A percentile compares a stretch with the other conserved stretches of the same genome.
These are phyloP conservation scores for Medicago ruthenica DNA, from an alignment of 306 rosid species.

Conservation along the genomic window DNA sequence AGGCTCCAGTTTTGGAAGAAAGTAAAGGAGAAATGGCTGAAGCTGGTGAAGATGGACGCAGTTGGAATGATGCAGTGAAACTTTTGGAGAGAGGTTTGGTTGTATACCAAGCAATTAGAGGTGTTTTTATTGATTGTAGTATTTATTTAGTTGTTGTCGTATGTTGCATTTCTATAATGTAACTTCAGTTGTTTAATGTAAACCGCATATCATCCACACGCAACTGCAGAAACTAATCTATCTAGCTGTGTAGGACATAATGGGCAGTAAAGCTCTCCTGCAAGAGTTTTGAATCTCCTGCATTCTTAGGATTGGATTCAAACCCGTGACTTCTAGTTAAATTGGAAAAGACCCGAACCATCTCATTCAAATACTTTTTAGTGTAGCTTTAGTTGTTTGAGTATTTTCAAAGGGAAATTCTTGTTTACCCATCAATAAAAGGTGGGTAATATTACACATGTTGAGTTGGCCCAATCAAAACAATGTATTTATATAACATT, in stretches of 20 bases:
- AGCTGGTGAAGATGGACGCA: conserved; percentile 44
- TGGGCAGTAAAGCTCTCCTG: not conserved
- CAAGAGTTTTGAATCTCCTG: not conserved
- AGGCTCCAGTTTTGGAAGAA: conserved; percentile 44
- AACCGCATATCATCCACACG: not conserved
- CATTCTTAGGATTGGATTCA: not conserved
- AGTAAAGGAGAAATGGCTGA: conserved; percentile 43
- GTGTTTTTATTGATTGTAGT: conserved; percentile 77
- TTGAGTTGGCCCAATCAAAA: no score
- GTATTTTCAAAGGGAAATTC: no score
- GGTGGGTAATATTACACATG: no score
- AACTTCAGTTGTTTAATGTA: conserved; percentile 17
- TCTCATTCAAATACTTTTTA: not conserved
- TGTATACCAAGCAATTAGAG: conserved; percentile 74
- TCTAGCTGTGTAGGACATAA: not conserved
- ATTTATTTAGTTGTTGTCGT: conserved; percentile 74
- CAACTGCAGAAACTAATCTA: not conserved
- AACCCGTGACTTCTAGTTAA: not conserved
- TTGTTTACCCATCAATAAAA: no score
- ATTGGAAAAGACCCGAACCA: not conserved
- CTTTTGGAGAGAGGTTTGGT: conserved; percentile 88
- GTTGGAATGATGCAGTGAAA: conserved; percentile 72
- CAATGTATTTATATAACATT: no score
- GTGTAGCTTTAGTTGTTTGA: not conserved
- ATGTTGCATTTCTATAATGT: conserved; percentile 65